Base-by-base conservation (phyloP, 2,329 filamentous ascomycete species). In the Ophiostoma piceae region DNA sequence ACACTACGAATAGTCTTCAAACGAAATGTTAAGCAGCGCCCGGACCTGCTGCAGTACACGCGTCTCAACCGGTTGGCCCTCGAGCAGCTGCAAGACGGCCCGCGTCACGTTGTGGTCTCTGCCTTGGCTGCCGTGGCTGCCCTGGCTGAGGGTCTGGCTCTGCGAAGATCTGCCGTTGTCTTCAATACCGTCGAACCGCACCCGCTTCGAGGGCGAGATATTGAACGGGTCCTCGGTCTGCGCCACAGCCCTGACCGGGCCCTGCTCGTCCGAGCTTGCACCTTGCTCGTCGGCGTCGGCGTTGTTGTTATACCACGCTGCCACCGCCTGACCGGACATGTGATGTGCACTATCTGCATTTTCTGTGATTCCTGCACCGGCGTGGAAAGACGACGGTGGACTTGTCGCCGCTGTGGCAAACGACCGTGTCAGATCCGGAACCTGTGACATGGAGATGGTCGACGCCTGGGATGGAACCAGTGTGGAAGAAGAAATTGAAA, bases 21-120 rank as follows among this genome's bases (percentile, higher is more conserved):
- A 69, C 1, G 71, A 67, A 11, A 37, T 82, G 75, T 87, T 88
- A 54, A 92, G 76, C 8, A 85, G 85, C 5, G 84, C 77, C 16
- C 90, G 81, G 3, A 90, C 76, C 29, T 76, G 77, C 1, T 73
- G 71, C 4, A 80, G 77, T 0, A 80, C 78, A 0, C 75, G 71
- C 1, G 77, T 75, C 29, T 80, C 78, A 19, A 88, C 72, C 9
- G 78, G 74, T 69, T 83, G 79, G 60, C 77, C 78, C 16, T 77
- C 77, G 1, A 90, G 80, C 5, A 88, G 75, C 1, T 75, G 73
- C 77, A 88, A 80, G 57, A 88, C 79, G 67, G 86, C 80, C 3
- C 79, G 75, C 1, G 80, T 81, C 67, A 85, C 76, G 51, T 81
- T 78, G 67, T 78, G 75, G 71, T 77, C 65, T 16, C 35, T 39